These are phyloP conservation scores for Botrytis aclada DNA, from an alignment of 2,329 filamentous ascomycete species.

Conservation along the genomic window DNA sequence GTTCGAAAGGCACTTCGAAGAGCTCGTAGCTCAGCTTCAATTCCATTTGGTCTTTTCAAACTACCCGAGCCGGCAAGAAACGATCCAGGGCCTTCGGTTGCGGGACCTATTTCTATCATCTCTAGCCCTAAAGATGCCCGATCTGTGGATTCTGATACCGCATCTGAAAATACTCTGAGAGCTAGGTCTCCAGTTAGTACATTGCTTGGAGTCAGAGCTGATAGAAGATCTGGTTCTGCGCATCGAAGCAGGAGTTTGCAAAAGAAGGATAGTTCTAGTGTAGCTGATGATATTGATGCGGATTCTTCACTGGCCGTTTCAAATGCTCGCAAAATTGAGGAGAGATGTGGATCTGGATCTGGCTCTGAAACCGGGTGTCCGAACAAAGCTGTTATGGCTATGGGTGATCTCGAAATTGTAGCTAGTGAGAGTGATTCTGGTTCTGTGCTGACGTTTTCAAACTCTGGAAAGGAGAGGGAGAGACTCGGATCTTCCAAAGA, in stretches of 20 bases:
- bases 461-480: neutral
- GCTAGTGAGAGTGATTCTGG: neutral
- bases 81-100: neutral
- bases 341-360: neutral
- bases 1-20: neutral
- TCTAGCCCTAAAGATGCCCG: neutral
- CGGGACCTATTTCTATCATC: neutral
- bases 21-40: constrained; percentile 12
- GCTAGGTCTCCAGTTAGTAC: constrained; percentile 13
- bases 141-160: neutral
- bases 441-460: neutral
- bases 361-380: neutral
- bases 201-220: neutral
- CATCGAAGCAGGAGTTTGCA: neutral
- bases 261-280: no score
- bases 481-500: no score
- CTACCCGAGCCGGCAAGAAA: constrained; percentile 4
- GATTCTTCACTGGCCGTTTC: neutral
- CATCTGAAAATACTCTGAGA: neutral
- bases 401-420: neutral
- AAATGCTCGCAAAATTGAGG: neutral
- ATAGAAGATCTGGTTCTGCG: neutral
- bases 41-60: constrained; percentile 10
- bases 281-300: neutral
- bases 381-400: neutral